Base-by-base conservation (phyloP, 352 stramenopile genomes). In the Blastocystis sp. region DNA sequence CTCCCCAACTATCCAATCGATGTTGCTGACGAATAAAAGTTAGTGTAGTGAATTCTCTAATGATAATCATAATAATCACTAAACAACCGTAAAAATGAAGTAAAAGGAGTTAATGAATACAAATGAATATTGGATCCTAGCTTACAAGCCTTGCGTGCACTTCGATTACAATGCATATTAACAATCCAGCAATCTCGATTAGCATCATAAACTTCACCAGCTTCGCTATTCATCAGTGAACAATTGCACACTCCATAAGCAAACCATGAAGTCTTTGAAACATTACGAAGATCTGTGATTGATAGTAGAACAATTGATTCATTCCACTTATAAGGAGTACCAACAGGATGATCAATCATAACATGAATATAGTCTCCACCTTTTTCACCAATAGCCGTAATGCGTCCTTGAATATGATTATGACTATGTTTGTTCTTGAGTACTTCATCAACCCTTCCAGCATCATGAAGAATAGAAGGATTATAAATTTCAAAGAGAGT, bases 301-400 rank as follows among this genome's bases (percentile, higher is more conserved):
- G 37, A 21, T 7, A 78, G 24, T 12, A 78, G 66, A 27, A 78
- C n/a, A 19, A 78, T 46, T 9, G 66, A 51, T 35, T 78, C 66
- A 29, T 57, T 59, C 66, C 66, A 78, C n/a, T 78, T 78, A 39
- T 78, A 78, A 12, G 66, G 43, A 42, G 66, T 57, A 27, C 14
- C 1, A 24, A 29, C 66, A 14, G 37, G 21, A 11, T 6, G 24
- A 39, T 78, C 32, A 27, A 59, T 19, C 0, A 24, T 12, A n/a
- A 78, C 37, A 24, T 58, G 66, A 24, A 78, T 58, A 39, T 58
- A 78, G n/a, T 59, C 66, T 39, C 66, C 43, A 19, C 27, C 39
- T 24, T 57, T 46, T 35, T 78, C 39, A 12, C 66, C 66, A 24
- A 59, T 14, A 35, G 29, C 35, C 2, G 66, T 59, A 4, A 78